phyloP scores from a whole-genome alignment of 2,329 filamentous ascomycete genomes.

The Coniosporium tulheliwenetii region DNA sequence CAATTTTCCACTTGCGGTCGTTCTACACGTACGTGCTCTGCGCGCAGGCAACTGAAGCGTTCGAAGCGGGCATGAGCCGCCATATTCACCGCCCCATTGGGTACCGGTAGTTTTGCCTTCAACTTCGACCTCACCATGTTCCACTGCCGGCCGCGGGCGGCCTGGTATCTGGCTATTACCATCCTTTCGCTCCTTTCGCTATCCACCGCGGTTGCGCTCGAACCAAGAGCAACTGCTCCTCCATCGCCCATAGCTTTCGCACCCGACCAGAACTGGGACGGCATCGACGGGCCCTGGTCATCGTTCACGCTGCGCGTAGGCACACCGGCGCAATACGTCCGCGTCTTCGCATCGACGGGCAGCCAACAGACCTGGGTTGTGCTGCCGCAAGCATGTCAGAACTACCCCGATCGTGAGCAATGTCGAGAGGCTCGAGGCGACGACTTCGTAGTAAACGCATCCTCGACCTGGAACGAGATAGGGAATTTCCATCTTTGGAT shows the following conservation, averaged over 20 bases:
- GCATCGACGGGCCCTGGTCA: conserved; percentile 58
- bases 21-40: no score
- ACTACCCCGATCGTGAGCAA: conserved; percentile 12
- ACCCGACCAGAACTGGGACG: conserved; percentile 13
- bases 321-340: conserved; percentile 34
- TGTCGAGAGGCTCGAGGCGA: conserved; percentile 44
- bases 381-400: conserved; percentile 38
- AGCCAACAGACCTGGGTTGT: conserved; percentile 59
- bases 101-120: no score
- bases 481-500: conserved; percentile 46
- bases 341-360: conserved; percentile 48
- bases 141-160: no score
- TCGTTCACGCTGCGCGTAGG: conserved; percentile 47
- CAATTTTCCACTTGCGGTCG: no score
- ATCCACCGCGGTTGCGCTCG: neutral
- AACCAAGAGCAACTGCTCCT: neutral
- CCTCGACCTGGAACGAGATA: conserved; percentile 41
- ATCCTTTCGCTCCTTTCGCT: no score
- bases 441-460: conserved; percentile 38
- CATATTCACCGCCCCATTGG: no score
- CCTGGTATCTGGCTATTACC: no score
- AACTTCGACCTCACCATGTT: no score
- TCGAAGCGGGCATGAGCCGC: no score
- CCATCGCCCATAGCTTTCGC: conserved; percentile 10
- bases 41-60: no score